These are phyloP conservation scores for Gastrolobium villosum DNA, from an alignment of 306 rosid species.

Conservation along the genomic window DNA sequence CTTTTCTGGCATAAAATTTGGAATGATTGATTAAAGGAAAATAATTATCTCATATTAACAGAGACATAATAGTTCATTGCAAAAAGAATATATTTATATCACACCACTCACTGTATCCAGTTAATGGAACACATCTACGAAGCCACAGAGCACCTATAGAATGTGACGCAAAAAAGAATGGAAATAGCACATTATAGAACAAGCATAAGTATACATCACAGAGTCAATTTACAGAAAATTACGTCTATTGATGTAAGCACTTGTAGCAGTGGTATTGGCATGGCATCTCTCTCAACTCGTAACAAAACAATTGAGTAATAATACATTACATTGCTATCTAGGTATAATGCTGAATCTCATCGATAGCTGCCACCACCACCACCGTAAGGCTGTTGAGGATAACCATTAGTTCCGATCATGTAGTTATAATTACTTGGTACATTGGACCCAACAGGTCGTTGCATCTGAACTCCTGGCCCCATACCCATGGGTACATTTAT, in stretches of 20 bases:
- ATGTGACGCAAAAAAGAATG: constrained; percentile 49
- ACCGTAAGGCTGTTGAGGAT: constrained; percentile 75
- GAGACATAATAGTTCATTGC: neutral
- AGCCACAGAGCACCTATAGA: constrained; percentile 41
- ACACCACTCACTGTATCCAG: constrained; percentile 10
- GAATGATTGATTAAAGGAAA: neutral
- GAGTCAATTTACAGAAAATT: constrained; percentile 44
- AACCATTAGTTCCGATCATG: constrained; percentile 77
- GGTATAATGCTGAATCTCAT: constrained; percentile 48
- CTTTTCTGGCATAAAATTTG: neutral
- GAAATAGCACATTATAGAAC: constrained; percentile 12
- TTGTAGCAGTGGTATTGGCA: constrained; percentile 31
- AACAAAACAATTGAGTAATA: constrained; percentile 29
- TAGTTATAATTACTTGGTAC: constrained; percentile 67
- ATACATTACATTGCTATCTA: constrained; percentile 25
- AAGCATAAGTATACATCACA: constrained; percentile 48
- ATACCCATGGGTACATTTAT: constrained; percentile 55
- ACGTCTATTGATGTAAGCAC: constrained; percentile 42
- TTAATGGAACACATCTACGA: constrained; percentile 16
- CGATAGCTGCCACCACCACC: constrained; percentile 66
- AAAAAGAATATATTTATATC: constrained; percentile 21
- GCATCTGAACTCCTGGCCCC: constrained; percentile 75
- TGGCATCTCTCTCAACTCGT: constrained; percentile 42
- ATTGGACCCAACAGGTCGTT: constrained; percentile 63
- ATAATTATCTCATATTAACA: constrained; percentile 12